Conservation (phyloP, 2,329 filamentous ascomycete genomes). For the Ascomycota sp. region DNA sequence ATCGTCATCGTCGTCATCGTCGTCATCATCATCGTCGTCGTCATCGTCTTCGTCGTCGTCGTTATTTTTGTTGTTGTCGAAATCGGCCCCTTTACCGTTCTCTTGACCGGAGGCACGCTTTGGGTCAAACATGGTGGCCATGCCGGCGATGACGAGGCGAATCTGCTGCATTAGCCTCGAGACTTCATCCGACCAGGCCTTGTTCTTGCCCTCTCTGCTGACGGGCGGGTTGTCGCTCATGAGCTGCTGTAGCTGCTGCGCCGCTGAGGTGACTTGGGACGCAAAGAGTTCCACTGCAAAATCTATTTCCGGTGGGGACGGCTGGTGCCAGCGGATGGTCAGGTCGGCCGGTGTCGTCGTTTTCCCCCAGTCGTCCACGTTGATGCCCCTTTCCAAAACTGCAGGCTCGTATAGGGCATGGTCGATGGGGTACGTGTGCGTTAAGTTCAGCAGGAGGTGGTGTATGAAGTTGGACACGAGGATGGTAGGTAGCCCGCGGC, state of each 20-base stretch:
- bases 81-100: slow-evolving; percentile 20
- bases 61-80: slow-evolving; percentile 32
- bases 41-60: slow-evolving; percentile 31
- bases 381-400: slow-evolving; percentile 48
- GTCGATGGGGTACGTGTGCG: slow-evolving; percentile 83
- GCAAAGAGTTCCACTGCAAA: slow-evolving; percentile 84
- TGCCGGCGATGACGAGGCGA: slow-evolving; percentile 72
- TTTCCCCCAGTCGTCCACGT: slow-evolving; percentile 68
- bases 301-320: slow-evolving; percentile 56
- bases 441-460: slow-evolving; percentile 83
- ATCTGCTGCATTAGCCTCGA: slow-evolving; percentile 76
- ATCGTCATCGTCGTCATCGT: no score
- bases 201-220: slow-evolving; percentile 84
- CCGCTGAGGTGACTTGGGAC: slow-evolving; percentile 58
- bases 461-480: slow-evolving; percentile 97
- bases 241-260: slow-evolving; percentile 55
- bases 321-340: slow-evolving; percentile 80
- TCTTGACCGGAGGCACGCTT: slow-evolving; percentile 40
- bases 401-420: slow-evolving; percentile 72
- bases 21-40: no score
- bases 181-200: slow-evolving; percentile 97
- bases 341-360: slow-evolving; percentile 54
- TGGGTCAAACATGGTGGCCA: slow-evolving; percentile 76
- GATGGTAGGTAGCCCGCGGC: slow-evolving; percentile 79
- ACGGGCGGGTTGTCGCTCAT: slow-evolving; percentile 65